Percentiles rank a stretch among this genome's conserved stretches.
phyloP scores from a whole-genome alignment of 2,329 filamentous ascomycete genomes.

The Tolypocladium endophyticum region DNA sequence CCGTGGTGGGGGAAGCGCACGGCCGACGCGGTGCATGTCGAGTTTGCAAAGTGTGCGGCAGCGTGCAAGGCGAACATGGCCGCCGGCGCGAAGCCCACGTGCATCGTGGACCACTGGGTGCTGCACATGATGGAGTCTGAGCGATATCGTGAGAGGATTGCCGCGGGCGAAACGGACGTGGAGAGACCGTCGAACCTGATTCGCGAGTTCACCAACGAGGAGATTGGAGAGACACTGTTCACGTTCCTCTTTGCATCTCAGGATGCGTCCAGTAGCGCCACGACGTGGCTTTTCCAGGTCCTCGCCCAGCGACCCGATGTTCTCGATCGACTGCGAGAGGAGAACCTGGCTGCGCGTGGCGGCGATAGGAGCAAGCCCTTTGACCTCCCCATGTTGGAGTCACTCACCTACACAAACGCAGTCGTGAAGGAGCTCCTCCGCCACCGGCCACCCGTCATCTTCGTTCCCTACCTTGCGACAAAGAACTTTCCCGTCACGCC shows the following conservation, averaged over 20 bases:
- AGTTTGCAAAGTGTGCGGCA: constrained; percentile 62
- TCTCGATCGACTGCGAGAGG: constrained; percentile 30
- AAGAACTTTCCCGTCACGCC: constrained; percentile 35
- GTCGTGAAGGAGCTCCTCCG: constrained; percentile 44
- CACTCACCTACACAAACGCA: constrained; percentile 38
- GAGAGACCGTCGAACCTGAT: constrained; percentile 37
- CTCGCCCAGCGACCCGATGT: constrained; percentile 40
- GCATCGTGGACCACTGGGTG: constrained; percentile 72
- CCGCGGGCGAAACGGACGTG: constrained; percentile 35
- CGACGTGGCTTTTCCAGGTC: constrained; percentile 42
- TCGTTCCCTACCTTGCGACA: constrained; percentile 40
- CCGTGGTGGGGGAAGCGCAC: constrained; percentile 68
- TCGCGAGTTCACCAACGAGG: constrained; percentile 37
- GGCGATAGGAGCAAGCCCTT: constrained; percentile 30
- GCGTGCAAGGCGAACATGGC: constrained; percentile 64
- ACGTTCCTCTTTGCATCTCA: constrained; percentile 44
- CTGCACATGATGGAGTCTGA: constrained; percentile 63
- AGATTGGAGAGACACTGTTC: constrained; percentile 39
- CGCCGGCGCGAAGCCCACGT: constrained; percentile 54
- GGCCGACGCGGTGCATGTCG: constrained; percentile 58
- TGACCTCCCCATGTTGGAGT: constrained; percentile 35
- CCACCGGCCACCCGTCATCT: constrained; percentile 40
- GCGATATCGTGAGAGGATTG: constrained; percentile 52
- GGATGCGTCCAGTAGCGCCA: constrained; percentile 41
- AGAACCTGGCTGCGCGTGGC: constrained; percentile 32